Conservation (phyloP, 495 filamentous ascomycete species). For the Peziza echinospora region DNA sequence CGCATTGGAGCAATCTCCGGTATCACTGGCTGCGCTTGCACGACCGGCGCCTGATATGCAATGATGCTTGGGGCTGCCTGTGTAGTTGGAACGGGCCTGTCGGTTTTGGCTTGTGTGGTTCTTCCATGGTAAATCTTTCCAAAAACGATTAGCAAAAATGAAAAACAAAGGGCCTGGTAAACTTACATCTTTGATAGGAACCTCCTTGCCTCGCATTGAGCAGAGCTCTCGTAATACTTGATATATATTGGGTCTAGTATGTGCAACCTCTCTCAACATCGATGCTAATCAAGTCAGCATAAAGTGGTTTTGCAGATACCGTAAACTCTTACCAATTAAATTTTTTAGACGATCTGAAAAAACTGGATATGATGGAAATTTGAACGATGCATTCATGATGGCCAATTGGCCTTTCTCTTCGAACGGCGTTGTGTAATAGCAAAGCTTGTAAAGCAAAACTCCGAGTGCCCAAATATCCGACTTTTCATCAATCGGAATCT, state of each 20-base stretch:
- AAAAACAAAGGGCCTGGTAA: not conserved
- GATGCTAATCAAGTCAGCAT: slow-evolving; percentile 35
- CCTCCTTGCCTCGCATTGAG: slow-evolving; percentile 64
- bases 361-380: slow-evolving; percentile 63
- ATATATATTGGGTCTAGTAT: slow-evolving; percentile 77
- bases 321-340: slow-evolving; percentile 56
- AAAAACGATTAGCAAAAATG: too few species aligned
- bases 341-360: slow-evolving; percentile 84
- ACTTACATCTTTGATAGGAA: slow-evolving; percentile 81
- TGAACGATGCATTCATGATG: slow-evolving; percentile 92
- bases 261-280: slow-evolving; percentile 74
- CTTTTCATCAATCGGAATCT: slow-evolving; percentile 95
- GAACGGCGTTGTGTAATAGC: slow-evolving; percentile 97
- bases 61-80: slow-evolving; percentile 17
- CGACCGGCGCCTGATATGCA: slow-evolving; percentile 39
- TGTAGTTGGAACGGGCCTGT: slow-evolving; percentile 10
- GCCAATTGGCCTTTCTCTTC: slow-evolving; percentile 95
- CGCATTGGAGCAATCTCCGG: slow-evolving; percentile 93
- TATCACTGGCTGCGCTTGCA: slow-evolving; percentile 46
- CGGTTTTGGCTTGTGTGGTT: slow-evolving; percentile 19
- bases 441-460: slow-evolving; percentile 90
- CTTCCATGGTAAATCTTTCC: slow-evolving; percentile 78
- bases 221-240: slow-evolving; percentile 72
- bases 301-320: not conserved
- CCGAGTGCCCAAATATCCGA: slow-evolving; percentile 97